Evolutionary conservation across 441 rosid genomes (phyloP), one percentile per base, ranked within the genome.

Genomic region (Flueggea neowawraea): DNA sequence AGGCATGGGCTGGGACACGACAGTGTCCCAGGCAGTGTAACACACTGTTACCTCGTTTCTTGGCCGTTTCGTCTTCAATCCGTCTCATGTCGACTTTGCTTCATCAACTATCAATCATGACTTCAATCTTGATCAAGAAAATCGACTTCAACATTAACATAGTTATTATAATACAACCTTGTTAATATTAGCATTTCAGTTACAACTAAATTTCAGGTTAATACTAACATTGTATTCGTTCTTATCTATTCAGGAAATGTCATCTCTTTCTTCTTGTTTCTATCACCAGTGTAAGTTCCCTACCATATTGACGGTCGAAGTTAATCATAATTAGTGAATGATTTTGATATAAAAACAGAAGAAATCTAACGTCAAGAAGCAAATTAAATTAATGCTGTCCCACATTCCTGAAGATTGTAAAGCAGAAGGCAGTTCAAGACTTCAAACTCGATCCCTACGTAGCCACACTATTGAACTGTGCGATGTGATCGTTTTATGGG

Each of bases 371-470:
- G 9, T 8, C 3, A 57, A 13, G 6, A 12, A 36, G 31, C n/a
- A 41, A 31, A 1, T 4, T 50, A 22, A 12, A 31, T 57, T 14
- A 16, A 8, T 67, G 71, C 82, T 89, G 94, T 28, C 96, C 91
- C 44, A 91, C 94, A 13, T 75, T 88, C 50, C 0, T 69, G 4
- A 69, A 57, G 58, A 87, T 88, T 72, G 12, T 54, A 5, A 85
- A 87, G 78, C 67, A 55, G 31, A 87, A 80, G 66, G 64, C 76
- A 0, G 86, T 75, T 11, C 58, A 64, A 54, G 84, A 81, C 9
- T 91, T 83, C 80, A 86, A 80, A 62, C 73, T 89, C 0, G 91
- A 88, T 71, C 96, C 94, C 0, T 91, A 91, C 16, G n/a, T 88
- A 10, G 88, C 93, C 0, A 86, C 94, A 1, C 57, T 85, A 31